These are phyloP conservation scores for Farysia itapuensis DNA, from an alignment of 1,284 basidiomycete genomes.

Conservation along the genomic window DNA sequence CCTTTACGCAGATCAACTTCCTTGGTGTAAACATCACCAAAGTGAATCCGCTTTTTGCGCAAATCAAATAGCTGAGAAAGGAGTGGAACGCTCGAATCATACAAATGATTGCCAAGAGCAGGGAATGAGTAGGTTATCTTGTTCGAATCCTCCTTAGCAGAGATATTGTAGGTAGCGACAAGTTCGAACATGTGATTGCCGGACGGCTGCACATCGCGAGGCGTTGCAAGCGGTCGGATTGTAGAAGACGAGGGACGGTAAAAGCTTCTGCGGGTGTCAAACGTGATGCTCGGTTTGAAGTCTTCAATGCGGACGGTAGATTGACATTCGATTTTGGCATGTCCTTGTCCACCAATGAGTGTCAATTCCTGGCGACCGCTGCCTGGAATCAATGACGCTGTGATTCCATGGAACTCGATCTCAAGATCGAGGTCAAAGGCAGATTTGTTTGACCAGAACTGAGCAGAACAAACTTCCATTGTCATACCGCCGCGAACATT, in stretches of 20 bases:
- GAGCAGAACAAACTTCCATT: slow-evolving; percentile 58
- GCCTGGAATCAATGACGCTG: slow-evolving; percentile 29
- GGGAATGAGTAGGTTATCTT: slow-evolving; percentile 51
- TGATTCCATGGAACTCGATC: slow-evolving; percentile 60
- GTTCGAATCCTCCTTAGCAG: slow-evolving; percentile 49
- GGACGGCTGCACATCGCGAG: slow-evolving; percentile 53
- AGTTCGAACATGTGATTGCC: slow-evolving; percentile 57
- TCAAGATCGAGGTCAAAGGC: slow-evolving; percentile 57
- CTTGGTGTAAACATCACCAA: slow-evolving; percentile 60
- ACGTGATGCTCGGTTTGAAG: slow-evolving; percentile 52
- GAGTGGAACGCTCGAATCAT: slow-evolving; percentile 57
- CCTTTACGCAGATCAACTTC: slow-evolving; percentile 55
- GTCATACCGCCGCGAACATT: slow-evolving; percentile 56
- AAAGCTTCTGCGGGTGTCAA: slow-evolving; percentile 55
- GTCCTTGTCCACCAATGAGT: slow-evolving; percentile 55
- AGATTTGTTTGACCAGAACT: slow-evolving; percentile 58
- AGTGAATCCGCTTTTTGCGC: slow-evolving; percentile 50
- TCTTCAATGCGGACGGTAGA: slow-evolving; percentile 55
- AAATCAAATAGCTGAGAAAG: slow-evolving; percentile 56
- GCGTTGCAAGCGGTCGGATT: slow-evolving; percentile 47
- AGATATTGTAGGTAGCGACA: slow-evolving; percentile 56
- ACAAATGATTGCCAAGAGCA: slow-evolving; percentile 53
- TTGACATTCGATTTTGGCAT: slow-evolving; percentile 49
- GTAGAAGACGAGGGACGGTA: slow-evolving; percentile 47
- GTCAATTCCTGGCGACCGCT: slow-evolving; percentile 50